Evolutionary conservation across 148 eudicot genomes (phyloP).

Genomic region (Drosera capensis): DNA sequence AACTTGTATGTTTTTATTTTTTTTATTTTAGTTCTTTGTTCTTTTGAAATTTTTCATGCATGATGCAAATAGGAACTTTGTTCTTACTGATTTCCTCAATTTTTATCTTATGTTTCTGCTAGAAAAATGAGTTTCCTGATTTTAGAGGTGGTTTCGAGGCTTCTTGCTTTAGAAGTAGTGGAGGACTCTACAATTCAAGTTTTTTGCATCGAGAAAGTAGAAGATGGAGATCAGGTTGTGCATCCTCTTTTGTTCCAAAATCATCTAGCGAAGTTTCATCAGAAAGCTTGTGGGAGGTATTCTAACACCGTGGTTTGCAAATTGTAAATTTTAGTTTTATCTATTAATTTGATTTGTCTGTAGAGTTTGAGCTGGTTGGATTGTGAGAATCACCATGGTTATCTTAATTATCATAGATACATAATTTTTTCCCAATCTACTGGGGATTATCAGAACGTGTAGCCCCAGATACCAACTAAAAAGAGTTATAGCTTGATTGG

Average conservation of each 20-base stretch:
- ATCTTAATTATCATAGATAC: too few species aligned
- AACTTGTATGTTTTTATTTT: too few species aligned
- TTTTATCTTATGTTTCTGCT: constrained; percentile 8
- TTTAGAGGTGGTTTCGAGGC: constrained; percentile 17
- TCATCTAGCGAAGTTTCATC: constrained; percentile 38
- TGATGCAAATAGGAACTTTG: too few species aligned
- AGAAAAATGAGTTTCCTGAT: constrained; percentile 37
- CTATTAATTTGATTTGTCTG: neutral
- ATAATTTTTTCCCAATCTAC: too few species aligned
- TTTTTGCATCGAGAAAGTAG: constrained; percentile 11
- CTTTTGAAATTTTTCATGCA: too few species aligned
- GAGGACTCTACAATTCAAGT: constrained; percentile 20
- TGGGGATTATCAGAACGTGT: too few species aligned
- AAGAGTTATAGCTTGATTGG: too few species aligned
- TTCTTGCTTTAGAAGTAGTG: constrained; percentile 20
- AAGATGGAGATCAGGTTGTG: constrained; percentile 41
- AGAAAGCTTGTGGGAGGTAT: constrained; percentile 90
- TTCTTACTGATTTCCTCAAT: too few species aligned
- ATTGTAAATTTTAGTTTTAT: neutral
- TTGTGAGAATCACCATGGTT: too few species aligned
- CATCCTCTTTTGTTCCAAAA: constrained; percentile 33
- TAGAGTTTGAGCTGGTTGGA: neutral
- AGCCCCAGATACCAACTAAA: too few species aligned
- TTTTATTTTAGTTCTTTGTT: too few species aligned
- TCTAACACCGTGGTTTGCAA: neutral